Conservation (phyloP, 2,329 filamentous ascomycete genomes). For the Aspergillus sp. region DNA sequence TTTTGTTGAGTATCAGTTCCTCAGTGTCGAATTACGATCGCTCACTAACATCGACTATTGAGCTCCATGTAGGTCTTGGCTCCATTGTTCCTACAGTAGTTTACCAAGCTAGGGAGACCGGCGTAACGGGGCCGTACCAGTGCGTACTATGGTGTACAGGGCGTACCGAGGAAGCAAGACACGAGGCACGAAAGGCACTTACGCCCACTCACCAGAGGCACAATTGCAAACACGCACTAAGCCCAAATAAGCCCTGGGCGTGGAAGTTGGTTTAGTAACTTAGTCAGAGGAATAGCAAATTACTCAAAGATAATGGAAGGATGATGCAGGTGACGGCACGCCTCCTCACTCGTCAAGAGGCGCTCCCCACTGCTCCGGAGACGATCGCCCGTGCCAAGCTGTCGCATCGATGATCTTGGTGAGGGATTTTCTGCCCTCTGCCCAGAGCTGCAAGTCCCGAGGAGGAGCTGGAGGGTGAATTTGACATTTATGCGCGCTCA, state of each 20-base stretch:
- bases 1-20: not conserved
- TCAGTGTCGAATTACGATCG: constrained; percentile 2
- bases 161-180: not conserved
- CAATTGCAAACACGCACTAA: constrained; percentile 1
- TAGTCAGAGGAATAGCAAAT: constrained; percentile 4
- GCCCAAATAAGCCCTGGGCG: not conserved
- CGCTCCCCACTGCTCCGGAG: constrained; percentile 28
- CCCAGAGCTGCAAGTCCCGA: not conserved
- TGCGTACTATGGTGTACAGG: not conserved
- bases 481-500: not conserved
- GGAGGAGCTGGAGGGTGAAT: not conserved
- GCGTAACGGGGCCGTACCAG: not conserved
- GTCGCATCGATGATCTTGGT: constrained; percentile 31
- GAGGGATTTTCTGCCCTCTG: constrained; percentile 31
- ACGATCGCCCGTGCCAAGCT: constrained; percentile 34
- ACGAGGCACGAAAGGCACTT: not conserved
- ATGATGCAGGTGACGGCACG: not conserved
- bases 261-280: not conserved
- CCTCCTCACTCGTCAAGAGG: not conserved
- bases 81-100: constrained; percentile 37
- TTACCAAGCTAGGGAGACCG: constrained; percentile 8
- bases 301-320: not conserved
- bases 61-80: constrained; percentile 14
- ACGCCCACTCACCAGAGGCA: constrained; percentile 1
- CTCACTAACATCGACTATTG: constrained; percentile 8